Conservation (phyloP, 1,284 basidiomycete species). For the Sanguinoderma infundibulare region DNA sequence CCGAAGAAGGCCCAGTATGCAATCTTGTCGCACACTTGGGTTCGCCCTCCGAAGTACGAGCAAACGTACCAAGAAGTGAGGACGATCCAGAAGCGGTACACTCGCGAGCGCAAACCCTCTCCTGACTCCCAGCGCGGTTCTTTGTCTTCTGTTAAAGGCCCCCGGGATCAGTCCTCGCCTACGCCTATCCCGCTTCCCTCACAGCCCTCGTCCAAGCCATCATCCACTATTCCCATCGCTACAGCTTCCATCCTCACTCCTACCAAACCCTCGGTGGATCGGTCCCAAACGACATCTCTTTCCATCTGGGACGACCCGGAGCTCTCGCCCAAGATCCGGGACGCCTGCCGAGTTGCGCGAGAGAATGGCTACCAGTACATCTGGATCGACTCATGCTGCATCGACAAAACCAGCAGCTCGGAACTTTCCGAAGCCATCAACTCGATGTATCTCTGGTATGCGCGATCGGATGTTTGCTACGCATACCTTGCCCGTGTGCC, state of each 20-base stretch:
- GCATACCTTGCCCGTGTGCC: constrained; percentile 6
- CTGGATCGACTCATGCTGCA: constrained; percentile 16
- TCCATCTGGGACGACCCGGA: not conserved
- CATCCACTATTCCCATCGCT: not conserved
- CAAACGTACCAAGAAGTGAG: not conserved
- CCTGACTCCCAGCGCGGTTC: not conserved
- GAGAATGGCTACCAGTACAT: constrained; percentile 1
- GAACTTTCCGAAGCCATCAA: constrained; percentile 2
- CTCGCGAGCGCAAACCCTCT: not conserved
- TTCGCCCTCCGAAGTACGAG: not conserved
- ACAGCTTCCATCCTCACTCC: not conserved
- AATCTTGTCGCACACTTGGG: not conserved
- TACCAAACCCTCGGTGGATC: too few relatives aligned
- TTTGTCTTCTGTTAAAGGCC: not conserved
- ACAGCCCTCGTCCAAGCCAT: not conserved
- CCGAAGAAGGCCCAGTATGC: not conserved
- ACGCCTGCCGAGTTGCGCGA: constrained; percentile 5
- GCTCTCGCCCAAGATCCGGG: constrained; percentile 1
- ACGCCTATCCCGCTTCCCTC: not conserved
- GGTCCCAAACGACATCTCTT: not conserved
- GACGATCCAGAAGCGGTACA: not conserved
- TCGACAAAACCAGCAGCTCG: not conserved
- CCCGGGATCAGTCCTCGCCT: not conserved
- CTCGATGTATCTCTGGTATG: constrained; percentile 11
- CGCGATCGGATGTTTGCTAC: constrained; percentile 6